phyloP scores from a whole-genome alignment of 345 rosid genomes.

The Eucalyptus regnans region DNA sequence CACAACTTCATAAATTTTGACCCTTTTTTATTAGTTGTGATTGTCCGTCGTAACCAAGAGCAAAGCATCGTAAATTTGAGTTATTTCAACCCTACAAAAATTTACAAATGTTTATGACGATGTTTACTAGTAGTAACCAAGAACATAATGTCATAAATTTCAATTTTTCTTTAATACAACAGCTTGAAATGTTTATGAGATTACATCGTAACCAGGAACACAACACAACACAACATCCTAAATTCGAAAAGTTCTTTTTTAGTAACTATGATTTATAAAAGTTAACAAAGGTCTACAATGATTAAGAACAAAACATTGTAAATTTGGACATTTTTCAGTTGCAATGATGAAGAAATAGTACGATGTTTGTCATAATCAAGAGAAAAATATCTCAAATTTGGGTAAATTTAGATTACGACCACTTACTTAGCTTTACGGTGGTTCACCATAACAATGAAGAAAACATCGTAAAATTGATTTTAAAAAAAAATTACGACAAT shows the following conservation, averaged over 20 bases:
- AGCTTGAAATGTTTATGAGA: neutral
- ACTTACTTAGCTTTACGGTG: no score
- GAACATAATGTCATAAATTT: neutral
- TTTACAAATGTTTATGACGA: neutral
- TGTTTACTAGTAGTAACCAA: neutral
- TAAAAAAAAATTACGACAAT: no score
- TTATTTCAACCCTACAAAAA: neutral
- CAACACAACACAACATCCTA: neutral
- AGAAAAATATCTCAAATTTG: neutral
- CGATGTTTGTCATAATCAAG: neutral
- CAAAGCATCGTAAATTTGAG: neutral
- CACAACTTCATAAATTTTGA: neutral
- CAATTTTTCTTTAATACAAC: neutral
- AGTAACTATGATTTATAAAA: neutral
- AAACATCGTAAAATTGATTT: no score
- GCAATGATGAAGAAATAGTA: neutral
- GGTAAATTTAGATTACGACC: neutral
- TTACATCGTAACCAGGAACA: neutral
- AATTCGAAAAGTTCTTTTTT: neutral
- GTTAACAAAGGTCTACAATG: neutral
- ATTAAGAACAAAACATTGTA: neutral
- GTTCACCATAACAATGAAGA: no score
- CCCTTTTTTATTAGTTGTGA: neutral
- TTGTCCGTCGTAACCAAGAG: neutral
- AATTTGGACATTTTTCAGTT: neutral